Evolutionary conservation across 495 filamentous ascomycete genomes (phyloP), one percentile per base, ranked within the genome.

Genomic region (Glarea lozoyensis): DNA sequence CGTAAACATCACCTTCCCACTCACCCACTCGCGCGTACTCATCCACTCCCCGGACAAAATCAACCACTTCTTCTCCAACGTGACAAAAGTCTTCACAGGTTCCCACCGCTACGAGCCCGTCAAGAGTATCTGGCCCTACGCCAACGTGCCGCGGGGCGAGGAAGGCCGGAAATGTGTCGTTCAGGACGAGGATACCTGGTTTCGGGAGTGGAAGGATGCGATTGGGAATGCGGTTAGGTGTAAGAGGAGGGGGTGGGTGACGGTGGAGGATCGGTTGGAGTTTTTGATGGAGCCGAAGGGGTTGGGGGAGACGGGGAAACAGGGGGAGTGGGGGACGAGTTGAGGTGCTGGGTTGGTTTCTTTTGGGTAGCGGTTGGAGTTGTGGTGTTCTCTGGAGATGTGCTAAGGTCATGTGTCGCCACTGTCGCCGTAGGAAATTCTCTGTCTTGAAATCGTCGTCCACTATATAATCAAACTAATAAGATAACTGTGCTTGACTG

Each of bases 191-290:
- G 68, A 75, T 52, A 59, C 53, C 0, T 75, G 72, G 72, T 75
- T 70, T 65, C 15, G 23, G 23, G 78, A 90, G 53, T 96, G 89
- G 46, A 97, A 94, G 69, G 90, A 97, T 70, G 80, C 95, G 18
- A 87, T 98, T 45, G 83, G 82, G 53, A 87, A 88, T 47, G 92
- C 92, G 34, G 81, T 90, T 27, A 88, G 96, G 51, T 87, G 88
- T 15, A 81, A 88, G 37, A 84, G 87, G 37, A 82, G 85, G 57
- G 92, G 96, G 60, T 52, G 53, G 53, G 48, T 51, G 1, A 52
- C 53, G 6, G 44, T 49, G 11, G 95, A 92, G 70, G 53, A 67
- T 29, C 76, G 92, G 43, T 72, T 98, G 22, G 66, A 79, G 62
- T 78, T 82, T 59, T 81, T 98, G 18, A 86, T 89, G 22, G 88